Base-by-base conservation (phyloP, 768 basidiomycete genomes). In the Xerocomellus amylosporus region DNA sequence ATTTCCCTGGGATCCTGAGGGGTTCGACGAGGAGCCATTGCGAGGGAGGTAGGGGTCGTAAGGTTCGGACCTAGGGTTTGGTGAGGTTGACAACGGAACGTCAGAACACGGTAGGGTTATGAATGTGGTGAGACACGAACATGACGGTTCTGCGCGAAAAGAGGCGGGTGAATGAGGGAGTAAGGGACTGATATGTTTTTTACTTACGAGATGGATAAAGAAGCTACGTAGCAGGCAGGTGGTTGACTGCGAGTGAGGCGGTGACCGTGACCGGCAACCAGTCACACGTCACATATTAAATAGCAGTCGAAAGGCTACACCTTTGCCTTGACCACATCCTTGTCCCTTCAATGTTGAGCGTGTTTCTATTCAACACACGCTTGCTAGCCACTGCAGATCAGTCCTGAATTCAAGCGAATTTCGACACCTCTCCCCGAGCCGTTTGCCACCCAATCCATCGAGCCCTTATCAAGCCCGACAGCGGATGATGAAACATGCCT, bases 1-100 rank as follows among this genome's bases (percentile, higher is more conserved):
- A 68, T 86, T 91, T 58, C 77, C 73, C 58, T 74, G 69, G 30
- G 68, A 73, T 33, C 81, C 72, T 42, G 78, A 79, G 31, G 76
- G 67, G 61, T 79, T 74, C 13, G 86, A 77, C 46, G 84, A 80
- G 53, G 83, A 76, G 72, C 89, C 88, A 71, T 82, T 84, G 64
- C 90, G 87, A 60, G 95, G 94, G 58, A 98, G 81, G 76, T 99
- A 98, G 62, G 96, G 96, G 82, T 98, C 96, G 75, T 98, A 98
- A 69, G 93, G 95, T 77, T 96, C 92, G 70, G 93, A 93, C 93
- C 93, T 96, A 71, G 50, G 54, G 54, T 51, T 55, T 54, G 26
- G 42, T 38, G 22, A 54, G 46, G n/a, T 51, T 41, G 26, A 45
- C 26, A 44, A 47, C 36, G 53, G 50, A n/a, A 53, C 37, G 41